These are phyloP conservation scores for Podaxis sp. DNA, from an alignment of 768 basidiomycete genomes.

Conservation along the genomic window DNA sequence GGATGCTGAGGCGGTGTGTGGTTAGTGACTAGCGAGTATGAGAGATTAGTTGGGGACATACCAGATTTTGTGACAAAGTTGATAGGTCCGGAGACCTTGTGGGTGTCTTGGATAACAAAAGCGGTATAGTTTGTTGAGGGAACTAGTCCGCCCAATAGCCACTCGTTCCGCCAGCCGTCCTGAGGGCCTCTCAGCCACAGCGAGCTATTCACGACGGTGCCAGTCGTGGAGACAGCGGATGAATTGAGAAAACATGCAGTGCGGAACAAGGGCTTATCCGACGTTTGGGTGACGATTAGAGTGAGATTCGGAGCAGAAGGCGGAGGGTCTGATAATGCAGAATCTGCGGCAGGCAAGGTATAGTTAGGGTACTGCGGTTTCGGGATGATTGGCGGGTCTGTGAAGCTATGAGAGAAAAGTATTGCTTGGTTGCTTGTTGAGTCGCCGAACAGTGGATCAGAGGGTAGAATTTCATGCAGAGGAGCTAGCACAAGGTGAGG, in stretches of 20 bases:
- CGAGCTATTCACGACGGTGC: slow-evolving; percentile 40
- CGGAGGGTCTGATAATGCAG: slow-evolving; percentile 40
- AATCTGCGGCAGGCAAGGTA: slow-evolving; percentile 60
- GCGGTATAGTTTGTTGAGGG: slow-evolving; percentile 78
- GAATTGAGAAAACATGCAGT: slow-evolving; percentile 58
- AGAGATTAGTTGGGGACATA: too few species aligned
- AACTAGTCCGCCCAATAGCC: slow-evolving; percentile 56
- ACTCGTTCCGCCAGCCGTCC: slow-evolving; percentile 68
- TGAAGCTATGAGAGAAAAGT: slow-evolving; percentile 64
- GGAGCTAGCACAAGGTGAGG: slow-evolving; percentile 32
- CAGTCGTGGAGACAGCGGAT: slow-evolving; percentile 25
- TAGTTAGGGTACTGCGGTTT: slow-evolving; percentile 72
- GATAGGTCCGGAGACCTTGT: slow-evolving; percentile 63
- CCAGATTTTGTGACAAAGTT: slow-evolving; percentile 72
- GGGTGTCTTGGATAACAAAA: slow-evolving; percentile 55
- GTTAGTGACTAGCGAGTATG: too few species aligned
- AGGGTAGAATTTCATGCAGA: slow-evolving; percentile 42
- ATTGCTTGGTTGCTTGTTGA: slow-evolving; percentile 72
- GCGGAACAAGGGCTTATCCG: slow-evolving; percentile 40
- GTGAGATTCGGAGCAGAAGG: slow-evolving; percentile 47
- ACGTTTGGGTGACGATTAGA: slow-evolving; percentile 54
- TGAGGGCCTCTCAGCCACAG: slow-evolving; percentile 53
- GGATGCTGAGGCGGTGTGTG: slow-evolving; percentile 30
- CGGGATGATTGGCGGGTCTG: slow-evolving; percentile 20
- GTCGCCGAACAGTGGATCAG: slow-evolving; percentile 65